A percentile compares a stretch with the other conserved stretches of the same genome.
These are phyloP conservation scores for Eimeria acervulina DNA, from an alignment of 169 alveolate genomes.

Conservation along the genomic window DNA sequence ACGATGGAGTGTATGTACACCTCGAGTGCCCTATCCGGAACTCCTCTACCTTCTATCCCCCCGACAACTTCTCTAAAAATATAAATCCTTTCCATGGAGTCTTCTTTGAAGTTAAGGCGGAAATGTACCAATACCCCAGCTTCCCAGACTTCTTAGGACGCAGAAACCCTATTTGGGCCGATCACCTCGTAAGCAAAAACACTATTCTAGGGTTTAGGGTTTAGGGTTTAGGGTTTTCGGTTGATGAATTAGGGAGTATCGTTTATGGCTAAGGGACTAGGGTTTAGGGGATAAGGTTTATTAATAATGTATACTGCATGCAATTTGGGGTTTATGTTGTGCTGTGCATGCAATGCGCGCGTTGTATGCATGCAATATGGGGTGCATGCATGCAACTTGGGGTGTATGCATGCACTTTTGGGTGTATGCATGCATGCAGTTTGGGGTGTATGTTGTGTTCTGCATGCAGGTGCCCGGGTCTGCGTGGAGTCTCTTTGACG, in stretches of 20 bases:
- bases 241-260: too few species aligned
- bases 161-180: slow-evolving; percentile 48
- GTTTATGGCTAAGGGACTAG: too few species aligned
- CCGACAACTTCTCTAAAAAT: slow-evolving; percentile 73
- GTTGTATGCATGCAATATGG: too few species aligned
- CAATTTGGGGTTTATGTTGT: not conserved
- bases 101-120: slow-evolving; percentile 79
- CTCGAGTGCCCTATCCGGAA: slow-evolving; percentile 78
- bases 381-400: too few species aligned
- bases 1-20: slow-evolving; percentile 71
- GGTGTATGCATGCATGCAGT: not conserved
- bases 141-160: not conserved
- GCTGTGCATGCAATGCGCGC: not conserved
- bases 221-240: too few species aligned
- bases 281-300: too few species aligned
- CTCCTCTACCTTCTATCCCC: slow-evolving; percentile 79
- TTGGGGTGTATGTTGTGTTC: not conserved
- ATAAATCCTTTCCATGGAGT: slow-evolving; percentile 70
- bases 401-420: too few species aligned
- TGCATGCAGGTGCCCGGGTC: not conserved
- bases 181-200: slow-evolving; percentile 67
- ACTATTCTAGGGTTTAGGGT: too few species aligned
- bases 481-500: slow-evolving; percentile 17
- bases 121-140: slow-evolving; percentile 63
- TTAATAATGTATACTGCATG: not conserved